These are phyloP conservation scores for Neurospora cerealis DNA, from an alignment of 495 filamentous ascomycete species.

Conservation along the genomic window DNA sequence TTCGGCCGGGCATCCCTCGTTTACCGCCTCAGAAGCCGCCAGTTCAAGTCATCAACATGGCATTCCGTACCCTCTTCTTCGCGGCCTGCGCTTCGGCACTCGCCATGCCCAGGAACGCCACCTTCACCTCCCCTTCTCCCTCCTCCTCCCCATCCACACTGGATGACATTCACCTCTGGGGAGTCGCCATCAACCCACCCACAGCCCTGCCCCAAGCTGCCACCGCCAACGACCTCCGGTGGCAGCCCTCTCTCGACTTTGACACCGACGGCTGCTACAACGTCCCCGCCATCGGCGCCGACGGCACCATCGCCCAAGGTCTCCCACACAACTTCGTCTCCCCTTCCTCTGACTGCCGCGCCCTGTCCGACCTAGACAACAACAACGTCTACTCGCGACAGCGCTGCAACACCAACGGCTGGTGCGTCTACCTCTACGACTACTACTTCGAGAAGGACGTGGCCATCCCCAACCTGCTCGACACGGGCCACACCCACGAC, in stretches of 20 bases:
- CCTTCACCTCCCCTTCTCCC: neutral
- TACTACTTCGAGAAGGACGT: constrained; percentile 43
- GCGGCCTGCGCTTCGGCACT: neutral
- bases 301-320: constrained; percentile 28
- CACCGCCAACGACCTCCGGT: constrained; percentile 30
- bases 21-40: neutral
- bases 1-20: neutral
- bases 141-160: neutral
- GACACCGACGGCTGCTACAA: constrained; percentile 40
- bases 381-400: constrained; percentile 38
- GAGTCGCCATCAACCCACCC: constrained; percentile 11
- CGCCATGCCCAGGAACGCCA: neutral
- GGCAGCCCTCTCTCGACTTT: constrained; percentile 36
- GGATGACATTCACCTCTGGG: neutral
- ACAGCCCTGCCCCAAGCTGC: constrained; percentile 31
- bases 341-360: constrained; percentile 24
- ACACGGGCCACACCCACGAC: constrained; percentile 32
- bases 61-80: neutral
- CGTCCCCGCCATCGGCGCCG: constrained; percentile 30
- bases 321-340: constrained; percentile 25
- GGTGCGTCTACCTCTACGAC: constrained; percentile 36
- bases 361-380: constrained; percentile 30
- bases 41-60: neutral
- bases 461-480: constrained; percentile 20
- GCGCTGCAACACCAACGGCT: constrained; percentile 32